phyloP scores from a whole-genome alignment of 169 alveolate genomes.

The Cryptosporidium canis region DNA sequence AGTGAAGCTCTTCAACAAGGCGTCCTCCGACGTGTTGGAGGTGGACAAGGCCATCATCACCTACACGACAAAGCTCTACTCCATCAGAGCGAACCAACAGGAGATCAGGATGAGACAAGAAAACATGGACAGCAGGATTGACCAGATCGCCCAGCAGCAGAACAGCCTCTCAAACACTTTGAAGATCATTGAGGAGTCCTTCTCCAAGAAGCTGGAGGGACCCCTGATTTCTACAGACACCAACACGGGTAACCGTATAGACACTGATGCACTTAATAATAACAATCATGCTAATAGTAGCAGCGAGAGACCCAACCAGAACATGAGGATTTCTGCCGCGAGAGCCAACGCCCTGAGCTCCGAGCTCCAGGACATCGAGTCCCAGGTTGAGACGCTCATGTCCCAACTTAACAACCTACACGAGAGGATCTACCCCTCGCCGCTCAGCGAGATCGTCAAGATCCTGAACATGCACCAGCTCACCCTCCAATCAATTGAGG shows the following conservation, averaged over 20 bases:
- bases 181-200: constrained; percentile 56
- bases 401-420: constrained; percentile 54
- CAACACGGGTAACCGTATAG: neutral
- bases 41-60: constrained; percentile 62
- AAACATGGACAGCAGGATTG: constrained; percentile 64
- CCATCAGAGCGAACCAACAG: constrained; percentile 49
- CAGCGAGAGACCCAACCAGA: constrained; percentile 14
- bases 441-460: constrained; percentile 51
- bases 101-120: constrained; percentile 61
- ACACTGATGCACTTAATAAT: neutral
- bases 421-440: constrained; percentile 61
- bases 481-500: constrained; percentile 50
- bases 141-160: constrained; percentile 71
- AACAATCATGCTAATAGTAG: neutral
- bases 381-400: constrained; percentile 66
- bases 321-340: constrained; percentile 67
- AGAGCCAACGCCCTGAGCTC: constrained; percentile 68
- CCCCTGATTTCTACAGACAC: neutral
- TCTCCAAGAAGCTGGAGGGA: constrained; percentile 43
- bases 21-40: constrained; percentile 56
- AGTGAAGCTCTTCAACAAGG: constrained; percentile 53
- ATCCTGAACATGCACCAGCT: constrained; percentile 59
- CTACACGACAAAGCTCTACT: constrained; percentile 43
- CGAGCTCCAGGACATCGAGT: constrained; percentile 56
- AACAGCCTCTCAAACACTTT: constrained; percentile 51